Base-by-base conservation (phyloP, 345 rosid species). In the Abelmoschus esculentus region DNA sequence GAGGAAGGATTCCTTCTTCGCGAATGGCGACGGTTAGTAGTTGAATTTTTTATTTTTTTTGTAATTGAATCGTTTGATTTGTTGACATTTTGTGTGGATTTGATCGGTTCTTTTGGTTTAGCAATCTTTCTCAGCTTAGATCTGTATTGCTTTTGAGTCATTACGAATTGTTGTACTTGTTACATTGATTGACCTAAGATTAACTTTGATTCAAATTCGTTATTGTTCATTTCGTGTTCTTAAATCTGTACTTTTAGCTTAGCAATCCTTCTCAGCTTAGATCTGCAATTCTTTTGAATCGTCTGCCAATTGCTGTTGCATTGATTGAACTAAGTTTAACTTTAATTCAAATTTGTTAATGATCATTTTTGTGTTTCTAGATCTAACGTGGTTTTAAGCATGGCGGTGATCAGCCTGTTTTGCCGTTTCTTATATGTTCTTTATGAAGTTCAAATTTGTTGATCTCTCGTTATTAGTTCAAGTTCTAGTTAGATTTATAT, bases 21-120 rank as follows among this genome's bases (percentile, higher is more conserved):
- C 42, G 92, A 89, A 70, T 89, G 96, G 96, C 87, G 96, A 18
- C 89, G 90, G 96, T 89, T 61, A 87, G 91, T 64, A 49, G 11
- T 49, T 54, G 19, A 22, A 9, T 29, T 2, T 1, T 29, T 22
- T 22, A 22, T 38, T 28, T 14, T 32, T 46, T 15, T 36, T 61
- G 0, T 15, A 26, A 15, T 13, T 29, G 10, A 49, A 49, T 13
- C 6, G 31, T 40, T 60, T 38, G 32, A 40, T 71, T 57, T 44
- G 70, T 75, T 46, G 59, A 46, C 42, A 12, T 61, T 36, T 68
- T n/a, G 66, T 6, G 9, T 50, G 46, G 54, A 65, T 64, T 76
- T 74, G 66, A 57, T 46, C 53, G 49, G 81, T 79, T 82, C 80
- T 70, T 32, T n/a, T 57, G 69, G 38, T 53, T 73, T 67, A 9